Evolutionary conservation across 352 stramenopile genomes (phyloP), one percentile per base, ranked within the genome.

Genomic region (Pythium rhizo-oryzae): DNA sequence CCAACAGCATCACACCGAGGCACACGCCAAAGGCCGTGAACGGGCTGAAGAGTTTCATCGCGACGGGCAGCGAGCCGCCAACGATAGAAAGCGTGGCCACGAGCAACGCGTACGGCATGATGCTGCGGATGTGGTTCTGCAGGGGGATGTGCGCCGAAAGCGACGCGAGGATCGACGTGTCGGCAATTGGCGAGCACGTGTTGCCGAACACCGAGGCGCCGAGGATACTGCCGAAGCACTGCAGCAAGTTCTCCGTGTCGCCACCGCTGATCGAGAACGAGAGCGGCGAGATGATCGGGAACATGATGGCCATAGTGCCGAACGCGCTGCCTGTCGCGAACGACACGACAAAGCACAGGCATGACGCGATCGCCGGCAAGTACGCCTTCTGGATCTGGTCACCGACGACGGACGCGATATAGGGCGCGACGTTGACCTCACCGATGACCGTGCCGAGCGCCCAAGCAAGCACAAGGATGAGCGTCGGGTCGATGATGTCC

Each of bases 251-350:
- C 19, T 86, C 80, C 12, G 76, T 61, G 57, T 98, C 90, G 12
- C 85, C 85, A 35, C 82, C 78, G 51, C 80, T 91, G 62, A 97
- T 91, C 50, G 82, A 80, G 76, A 76, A 97, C 56, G 89, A 94
- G 15, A 97, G 80, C 59, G 87, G 88, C 44, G 84, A 84, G 57
- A 95, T 92, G 67, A 98, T 96, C n/a, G 92, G 92, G 70, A 98
- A 97, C 74, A 98, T 91, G 65, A 98, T 97, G 52, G 87, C 90
- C 89, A 98, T 97, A 11, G 92, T 97, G 54, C 89, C 90, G 67
- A 97, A 97, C 19, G 81, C 76, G 51, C 87, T 97, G 54, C 92
- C 92, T 4, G 90, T 96, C 23, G 89, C 81, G 57, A 97, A 97
- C 16, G 92, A 97, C 56, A 98, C 89, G 49, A 96, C 57, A 66